A percentile compares a stretch with the other conserved stretches of the same genome.
phyloP scores from a whole-genome alignment of 78 protist genomes.

The Protostelium mycophagum region DNA sequence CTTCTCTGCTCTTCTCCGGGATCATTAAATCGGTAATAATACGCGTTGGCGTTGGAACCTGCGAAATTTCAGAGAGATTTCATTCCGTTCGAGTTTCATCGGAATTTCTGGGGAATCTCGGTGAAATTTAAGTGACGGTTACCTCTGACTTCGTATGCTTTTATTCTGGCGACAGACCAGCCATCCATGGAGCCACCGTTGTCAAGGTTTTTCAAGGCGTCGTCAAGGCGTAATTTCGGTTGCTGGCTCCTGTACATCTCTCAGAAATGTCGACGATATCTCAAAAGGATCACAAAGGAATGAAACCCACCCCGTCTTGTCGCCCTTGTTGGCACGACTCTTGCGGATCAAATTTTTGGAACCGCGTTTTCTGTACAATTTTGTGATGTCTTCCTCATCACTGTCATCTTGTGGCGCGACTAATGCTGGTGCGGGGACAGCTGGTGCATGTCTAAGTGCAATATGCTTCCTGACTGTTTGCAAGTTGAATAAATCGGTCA shows the following conservation, averaged over 20 bases:
- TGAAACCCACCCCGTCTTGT: background rate
- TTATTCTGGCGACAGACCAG: conserved; percentile 33
- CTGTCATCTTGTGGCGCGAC: background rate
- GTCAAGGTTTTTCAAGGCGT: conserved; percentile 13
- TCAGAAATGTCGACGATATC: background rate
- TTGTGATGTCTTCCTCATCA: background rate
- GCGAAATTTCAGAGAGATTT: conserved; percentile 2
- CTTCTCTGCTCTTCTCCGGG: conserved; percentile 31
- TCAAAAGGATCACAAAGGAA: background rate
- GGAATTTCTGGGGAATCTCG: conserved; percentile 6
- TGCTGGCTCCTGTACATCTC: background rate
- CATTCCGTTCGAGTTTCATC: no score
- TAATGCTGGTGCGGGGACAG: background rate
- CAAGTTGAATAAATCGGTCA: background rate
- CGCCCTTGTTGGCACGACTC: background rate
- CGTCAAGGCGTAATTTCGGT: background rate
- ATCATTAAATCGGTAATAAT: conserved; percentile 70
- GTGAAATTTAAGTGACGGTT: background rate
- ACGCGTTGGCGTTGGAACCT: conserved; percentile 62
- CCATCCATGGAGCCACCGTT: conserved; percentile 21
- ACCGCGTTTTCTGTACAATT: background rate
- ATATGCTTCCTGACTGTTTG: background rate
- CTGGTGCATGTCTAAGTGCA: background rate
- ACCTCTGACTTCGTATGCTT: conserved; percentile 10
- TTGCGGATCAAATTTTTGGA: background rate